Evolutionary conservation across 345 rosid genomes (phyloP), one percentile per base, ranked within the genome.

Genomic region (Lumnitzera racemosa): DNA sequence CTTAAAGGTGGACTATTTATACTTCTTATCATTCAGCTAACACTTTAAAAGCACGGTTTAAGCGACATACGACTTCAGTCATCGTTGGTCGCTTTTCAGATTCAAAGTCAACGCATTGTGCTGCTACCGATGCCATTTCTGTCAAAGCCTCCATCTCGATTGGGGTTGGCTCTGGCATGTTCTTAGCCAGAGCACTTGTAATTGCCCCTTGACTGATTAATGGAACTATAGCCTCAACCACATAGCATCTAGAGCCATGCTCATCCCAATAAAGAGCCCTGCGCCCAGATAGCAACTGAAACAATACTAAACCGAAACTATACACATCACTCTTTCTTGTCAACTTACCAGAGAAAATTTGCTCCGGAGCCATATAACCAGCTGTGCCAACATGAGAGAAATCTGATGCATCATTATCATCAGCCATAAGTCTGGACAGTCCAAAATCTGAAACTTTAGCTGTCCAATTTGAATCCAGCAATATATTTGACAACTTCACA

Each of bases 391-490:
- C 4, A 16, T 29, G 0, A 1, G 0, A 0, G 16, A 31, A 0
- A 27, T 24, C 17, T 13, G 12, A 23, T 16, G 24, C 51, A 16
- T 46, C 58, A 27, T 27, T 27, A 27, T 46, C 57, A 46, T 49
- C 57, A 36, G 6, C 7, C 43, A 9, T 4, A 36, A 36, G 43
- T 13, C 6, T 1, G 2, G 63, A 51, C 11, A 4, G 3, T 16
- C 69, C 63, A n/a, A 66, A 66, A 51, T 58, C 63, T 0, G 58
- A 2, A 57, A 66, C 23, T 58, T 57, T 66, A 0, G 69, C 69
- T 43, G 57, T 58, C 57, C 54, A 15, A 27, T 47, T 47, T 50
- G 4, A 2, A 16, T 66, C 63, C 0, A 58, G 58, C 27, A 66
- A 10, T 66, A 58, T 58, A 46, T 58, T 66, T 7, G 62, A 0